Conservation (phyloP, 257 asterid species). For the Cynanchum wilfordii region DNA sequence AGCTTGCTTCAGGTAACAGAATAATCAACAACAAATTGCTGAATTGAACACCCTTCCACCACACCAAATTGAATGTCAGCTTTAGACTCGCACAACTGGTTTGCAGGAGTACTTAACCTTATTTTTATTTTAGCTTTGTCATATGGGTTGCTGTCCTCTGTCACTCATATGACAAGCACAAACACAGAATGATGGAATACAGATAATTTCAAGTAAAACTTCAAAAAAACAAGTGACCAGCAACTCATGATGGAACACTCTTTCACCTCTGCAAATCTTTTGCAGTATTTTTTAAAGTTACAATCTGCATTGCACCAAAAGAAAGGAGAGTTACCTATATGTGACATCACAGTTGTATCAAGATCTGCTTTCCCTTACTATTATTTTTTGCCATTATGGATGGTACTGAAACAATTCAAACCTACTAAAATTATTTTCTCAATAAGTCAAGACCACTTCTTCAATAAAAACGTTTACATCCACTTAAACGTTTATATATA, state of each 20-base stretch:
- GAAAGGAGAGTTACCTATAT: too few species aligned
- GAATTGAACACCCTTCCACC: not conserved
- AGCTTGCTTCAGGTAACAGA: not conserved
- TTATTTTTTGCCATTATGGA: too few species aligned
- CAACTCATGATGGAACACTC: not conserved
- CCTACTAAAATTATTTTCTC: too few species aligned
- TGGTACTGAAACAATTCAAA: too few species aligned
- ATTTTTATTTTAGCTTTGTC: too few species aligned
- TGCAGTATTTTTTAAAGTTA: not conserved
- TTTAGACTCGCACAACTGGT: not conserved
- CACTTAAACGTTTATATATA: too few species aligned
- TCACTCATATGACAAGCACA: not conserved
- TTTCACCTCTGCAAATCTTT: not conserved
- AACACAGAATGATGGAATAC: not conserved
- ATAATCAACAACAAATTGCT: not conserved
- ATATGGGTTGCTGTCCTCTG: too few species aligned
- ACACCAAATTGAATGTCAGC: not conserved
- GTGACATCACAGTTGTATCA: too few species aligned
- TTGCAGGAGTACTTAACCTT: not conserved
- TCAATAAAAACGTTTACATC: too few species aligned
- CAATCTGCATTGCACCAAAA: not conserved
- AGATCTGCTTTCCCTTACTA: too few species aligned
- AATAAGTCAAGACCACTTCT: too few species aligned
- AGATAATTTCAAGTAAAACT: not conserved
- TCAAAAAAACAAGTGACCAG: not conserved